Conservation (phyloP, 2,329 filamentous ascomycete species). For the Aspergillus flavus region DNA sequence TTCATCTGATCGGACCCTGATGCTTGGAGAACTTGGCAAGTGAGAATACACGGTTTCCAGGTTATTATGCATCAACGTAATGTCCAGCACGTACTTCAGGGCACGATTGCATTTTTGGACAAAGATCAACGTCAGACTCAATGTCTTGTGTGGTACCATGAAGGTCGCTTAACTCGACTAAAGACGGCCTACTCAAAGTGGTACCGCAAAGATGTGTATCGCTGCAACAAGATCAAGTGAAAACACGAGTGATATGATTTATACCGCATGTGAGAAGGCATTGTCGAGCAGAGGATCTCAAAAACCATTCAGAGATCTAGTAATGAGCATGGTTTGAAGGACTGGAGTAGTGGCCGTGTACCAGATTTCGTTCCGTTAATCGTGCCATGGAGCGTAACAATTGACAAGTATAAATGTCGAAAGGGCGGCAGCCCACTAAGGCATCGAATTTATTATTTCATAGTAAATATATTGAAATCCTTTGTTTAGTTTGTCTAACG, state of each 20-base stretch:
- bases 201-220: neutral
- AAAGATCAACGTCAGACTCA: neutral
- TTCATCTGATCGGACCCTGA: constrained; percentile 83
- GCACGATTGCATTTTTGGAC: neutral
- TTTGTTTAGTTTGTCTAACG: neutral
- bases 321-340: neutral
- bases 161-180: neutral
- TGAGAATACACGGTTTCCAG: constrained; percentile 39
- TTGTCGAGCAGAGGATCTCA: neutral
- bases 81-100: neutral
- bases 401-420: neutral
- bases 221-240: neutral
- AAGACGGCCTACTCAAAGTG: neutral
- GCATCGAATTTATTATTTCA: neutral
- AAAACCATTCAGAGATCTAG: neutral
- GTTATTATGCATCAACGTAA: neutral
- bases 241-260: neutral
- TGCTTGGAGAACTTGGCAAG: constrained; percentile 78
- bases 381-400: neutral
- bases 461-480: neutral
- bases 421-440: neutral
- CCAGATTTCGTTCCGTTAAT: neutral
- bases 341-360: neutral
- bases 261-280: neutral
- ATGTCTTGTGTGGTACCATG: neutral